Conservation (phyloP, 2,329 filamentous ascomycete species). For the Beauveria bassiana region DNA sequence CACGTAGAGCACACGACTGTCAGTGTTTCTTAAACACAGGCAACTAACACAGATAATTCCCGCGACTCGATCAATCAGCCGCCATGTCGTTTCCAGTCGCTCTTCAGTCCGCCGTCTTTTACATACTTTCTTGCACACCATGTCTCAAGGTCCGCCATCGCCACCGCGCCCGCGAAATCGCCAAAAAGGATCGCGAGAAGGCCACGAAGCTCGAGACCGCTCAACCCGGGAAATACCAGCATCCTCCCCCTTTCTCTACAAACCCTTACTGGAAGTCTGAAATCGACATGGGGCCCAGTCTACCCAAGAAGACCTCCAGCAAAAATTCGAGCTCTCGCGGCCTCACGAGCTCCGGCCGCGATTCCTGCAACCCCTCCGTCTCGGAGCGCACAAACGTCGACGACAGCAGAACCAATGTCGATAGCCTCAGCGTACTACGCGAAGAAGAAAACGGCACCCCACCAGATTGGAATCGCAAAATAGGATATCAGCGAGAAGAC, state of each 20-base stretch:
- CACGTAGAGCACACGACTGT: not conserved
- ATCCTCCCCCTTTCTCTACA: constrained; percentile 75
- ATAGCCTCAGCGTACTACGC: constrained; percentile 37
- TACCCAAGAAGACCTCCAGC: constrained; percentile 54
- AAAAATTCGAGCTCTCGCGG: constrained; percentile 54
- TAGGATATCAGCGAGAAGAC: constrained; percentile 78
- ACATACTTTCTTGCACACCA: constrained; percentile 68
- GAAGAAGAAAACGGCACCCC: constrained; percentile 36
- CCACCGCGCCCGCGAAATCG: constrained; percentile 62
- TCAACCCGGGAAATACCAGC: constrained; percentile 66
- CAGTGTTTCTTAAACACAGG: not conserved
- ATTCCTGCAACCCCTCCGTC: constrained; percentile 40
- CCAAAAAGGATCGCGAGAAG: constrained; percentile 61
- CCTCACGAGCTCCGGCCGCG: constrained; percentile 48
- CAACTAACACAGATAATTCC: not conserved
- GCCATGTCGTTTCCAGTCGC: constrained; percentile 47
- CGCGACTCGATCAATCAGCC: not conserved
- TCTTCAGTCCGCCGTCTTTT: constrained; percentile 71
- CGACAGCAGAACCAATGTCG: constrained; percentile 27
- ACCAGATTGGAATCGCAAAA: constrained; percentile 60
- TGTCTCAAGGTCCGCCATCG: constrained; percentile 65
- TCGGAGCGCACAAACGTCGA: constrained; percentile 31
- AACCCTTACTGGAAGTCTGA: constrained; percentile 88
- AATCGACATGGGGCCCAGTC: constrained; percentile 70
- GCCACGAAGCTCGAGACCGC: constrained; percentile 49